A percentile compares a stretch with the other conserved stretches of the same genome.
These are phyloP conservation scores for Colletotrichum cereale DNA, from an alignment of 2,329 filamentous ascomycete genomes.

Conservation along the genomic window DNA sequence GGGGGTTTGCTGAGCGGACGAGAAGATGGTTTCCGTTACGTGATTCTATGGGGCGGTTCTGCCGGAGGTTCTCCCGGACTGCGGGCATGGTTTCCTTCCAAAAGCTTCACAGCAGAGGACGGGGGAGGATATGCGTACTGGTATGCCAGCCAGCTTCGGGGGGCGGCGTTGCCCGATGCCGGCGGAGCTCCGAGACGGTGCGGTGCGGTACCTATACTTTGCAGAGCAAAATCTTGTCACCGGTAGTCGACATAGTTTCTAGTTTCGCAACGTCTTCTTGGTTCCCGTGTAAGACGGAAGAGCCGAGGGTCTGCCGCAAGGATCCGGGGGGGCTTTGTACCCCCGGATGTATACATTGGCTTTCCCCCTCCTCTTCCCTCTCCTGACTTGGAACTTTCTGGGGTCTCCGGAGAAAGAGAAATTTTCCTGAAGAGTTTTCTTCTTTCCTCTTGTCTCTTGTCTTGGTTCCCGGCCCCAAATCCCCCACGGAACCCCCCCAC, in stretches of 20 bases:
- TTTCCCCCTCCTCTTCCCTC: neutral
- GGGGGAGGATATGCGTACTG: no score
- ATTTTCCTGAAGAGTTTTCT: conserved; percentile 20
- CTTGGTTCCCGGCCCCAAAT: neutral
- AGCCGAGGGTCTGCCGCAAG: conserved; percentile 21
- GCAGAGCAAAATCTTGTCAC: no score
- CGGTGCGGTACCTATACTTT: neutral
- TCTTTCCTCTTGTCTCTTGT: neutral
- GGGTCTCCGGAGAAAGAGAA: neutral
- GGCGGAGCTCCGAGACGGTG: neutral
- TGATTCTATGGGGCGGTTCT: neutral
- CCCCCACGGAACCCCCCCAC: neutral
- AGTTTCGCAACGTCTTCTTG: neutral
- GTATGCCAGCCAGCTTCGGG: neutral
- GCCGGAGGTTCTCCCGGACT: conserved; percentile 1
- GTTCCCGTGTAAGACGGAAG: conserved; percentile 17
- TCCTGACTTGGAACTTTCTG: neutral
- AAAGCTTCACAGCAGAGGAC: neutral
- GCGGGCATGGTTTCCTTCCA: neutral
- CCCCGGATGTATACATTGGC: neutral
- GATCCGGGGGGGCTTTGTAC: neutral
- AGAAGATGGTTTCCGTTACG: conserved; percentile 18
- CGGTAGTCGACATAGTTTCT: no score
- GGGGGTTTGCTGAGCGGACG: neutral
- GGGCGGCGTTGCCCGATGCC: neutral